These are phyloP conservation scores for Fusarium nygamai DNA, from an alignment of 2,329 filamentous ascomycete genomes.

Conservation along the genomic window DNA sequence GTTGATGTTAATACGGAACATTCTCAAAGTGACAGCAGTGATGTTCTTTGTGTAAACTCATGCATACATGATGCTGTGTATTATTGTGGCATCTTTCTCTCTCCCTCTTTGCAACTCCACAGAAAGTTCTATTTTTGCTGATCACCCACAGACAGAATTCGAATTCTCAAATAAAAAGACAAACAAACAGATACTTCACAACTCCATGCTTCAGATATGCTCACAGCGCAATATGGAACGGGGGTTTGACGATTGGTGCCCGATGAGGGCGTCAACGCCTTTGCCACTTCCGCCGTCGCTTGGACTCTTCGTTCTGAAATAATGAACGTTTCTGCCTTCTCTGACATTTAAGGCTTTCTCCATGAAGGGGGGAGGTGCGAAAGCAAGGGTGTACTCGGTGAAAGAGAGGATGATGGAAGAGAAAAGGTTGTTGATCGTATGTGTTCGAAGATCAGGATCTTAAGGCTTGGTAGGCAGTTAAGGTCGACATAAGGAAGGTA, in stretches of 20 bases:
- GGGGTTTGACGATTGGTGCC: background rate
- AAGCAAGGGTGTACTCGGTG: background rate
- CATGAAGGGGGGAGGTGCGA: background rate
- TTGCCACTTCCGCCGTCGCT: background rate
- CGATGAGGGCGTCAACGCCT: background rate
- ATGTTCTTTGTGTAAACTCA: no score
- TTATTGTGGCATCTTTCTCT: background rate
- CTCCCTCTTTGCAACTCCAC: background rate
- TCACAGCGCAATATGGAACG: background rate
- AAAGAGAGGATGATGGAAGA: constrained; percentile 12
- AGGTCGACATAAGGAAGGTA: background rate
- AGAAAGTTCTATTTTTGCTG: background rate
- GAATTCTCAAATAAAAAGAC: background rate
- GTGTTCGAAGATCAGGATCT: background rate
- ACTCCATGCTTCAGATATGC: background rate
- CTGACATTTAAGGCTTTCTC: accelerated
- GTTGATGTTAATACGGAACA: no score
- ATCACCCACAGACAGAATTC: no score
- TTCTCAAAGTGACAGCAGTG: background rate
- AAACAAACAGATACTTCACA: background rate
- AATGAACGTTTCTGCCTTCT: background rate
- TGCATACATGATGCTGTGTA: background rate
- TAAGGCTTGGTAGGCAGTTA: background rate
- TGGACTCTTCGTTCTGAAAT: background rate
- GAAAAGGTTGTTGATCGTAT: background rate